Percentiles rank a stretch among this genome's conserved stretches.
phyloP scores from a whole-genome alignment of 495 filamentous ascomycete genomes.

The Podospora sp. region DNA sequence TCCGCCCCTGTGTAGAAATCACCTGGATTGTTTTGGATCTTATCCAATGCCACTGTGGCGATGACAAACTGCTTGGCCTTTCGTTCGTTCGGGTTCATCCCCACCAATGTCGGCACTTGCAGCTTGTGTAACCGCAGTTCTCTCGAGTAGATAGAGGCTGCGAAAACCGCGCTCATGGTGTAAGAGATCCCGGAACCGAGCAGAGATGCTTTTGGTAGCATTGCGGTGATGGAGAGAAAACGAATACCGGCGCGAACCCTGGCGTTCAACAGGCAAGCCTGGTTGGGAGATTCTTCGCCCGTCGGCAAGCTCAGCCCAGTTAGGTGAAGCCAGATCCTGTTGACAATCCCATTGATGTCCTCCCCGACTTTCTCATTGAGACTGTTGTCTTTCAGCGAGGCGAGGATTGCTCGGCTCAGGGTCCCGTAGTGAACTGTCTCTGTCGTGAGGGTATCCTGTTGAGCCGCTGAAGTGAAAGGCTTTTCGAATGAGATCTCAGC shows the following conservation, averaged over 20 bases:
- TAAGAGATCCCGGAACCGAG: slow-evolving; percentile 52
- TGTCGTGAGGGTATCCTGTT: slow-evolving; percentile 48
- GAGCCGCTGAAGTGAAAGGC: slow-evolving; percentile 52
- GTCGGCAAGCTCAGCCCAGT: slow-evolving; percentile 25
- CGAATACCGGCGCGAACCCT: slow-evolving; percentile 33
- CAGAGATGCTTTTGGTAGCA: slow-evolving; percentile 56
- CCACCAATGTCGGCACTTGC: slow-evolving; percentile 60
- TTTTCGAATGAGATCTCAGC: slow-evolving; percentile 49
- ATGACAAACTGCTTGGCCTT: slow-evolving; percentile 60
- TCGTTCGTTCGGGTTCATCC: slow-evolving; percentile 63
- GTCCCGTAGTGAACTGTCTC: slow-evolving; percentile 65
- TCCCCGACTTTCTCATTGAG: no score
- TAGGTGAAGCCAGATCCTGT: slow-evolving; percentile 37
- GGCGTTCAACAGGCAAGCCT: slow-evolving; percentile 27
- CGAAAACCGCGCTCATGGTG: slow-evolving; percentile 41
- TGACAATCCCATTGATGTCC: slow-evolving; percentile 23
- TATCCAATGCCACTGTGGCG: slow-evolving; percentile 57
- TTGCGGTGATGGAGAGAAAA: slow-evolving; percentile 43
- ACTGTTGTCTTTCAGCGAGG: not conserved
- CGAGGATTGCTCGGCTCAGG: slow-evolving; percentile 56
- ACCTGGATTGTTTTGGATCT: slow-evolving; percentile 27
- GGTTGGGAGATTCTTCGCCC: not conserved
- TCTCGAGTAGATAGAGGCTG: slow-evolving; percentile 28
- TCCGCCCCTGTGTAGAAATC: slow-evolving; percentile 56
- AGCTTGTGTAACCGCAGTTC: slow-evolving; percentile 46